Evolutionary conservation across 805 yeast species (phyloP), one percentile per base, ranked within the genome.

Genomic region (Nakazawaea pomicola): DNA sequence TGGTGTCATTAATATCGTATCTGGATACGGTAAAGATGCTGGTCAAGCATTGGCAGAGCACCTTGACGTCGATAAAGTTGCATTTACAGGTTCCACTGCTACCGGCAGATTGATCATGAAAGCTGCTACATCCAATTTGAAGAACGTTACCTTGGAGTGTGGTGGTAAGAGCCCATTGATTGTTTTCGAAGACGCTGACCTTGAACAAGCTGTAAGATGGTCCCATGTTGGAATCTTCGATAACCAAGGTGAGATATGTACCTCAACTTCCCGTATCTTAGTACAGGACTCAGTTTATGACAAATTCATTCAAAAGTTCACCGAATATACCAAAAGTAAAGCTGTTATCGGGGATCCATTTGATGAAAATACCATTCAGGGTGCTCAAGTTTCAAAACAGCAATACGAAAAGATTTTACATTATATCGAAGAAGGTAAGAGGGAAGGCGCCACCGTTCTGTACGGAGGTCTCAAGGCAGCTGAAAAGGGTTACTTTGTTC

Each of bases 191-290:
- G 76, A 72, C 48, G 72, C 74, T 14, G 66, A 70, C 49, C 46
- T 72, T 18, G 72, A 68, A 2, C 62, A 61, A 45, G 74, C 76
- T 30, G 64, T 67, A 24, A 57, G 64, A 44, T 67, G 71, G 65
- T 62, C 67, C 10, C 67, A 70, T 27, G 53, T 65, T 46, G 81
- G 80, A 53, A 74, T 76, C 47, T 76, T 76, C 64, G 69, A 64
- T 61, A 77, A 77, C 61, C 67, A 76, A 53, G 83, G 83, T 48
- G 81, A 77, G 60, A 78, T 77, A 47, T 77, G 83, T 59, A 73
- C 80, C 37, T 81, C 82, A 41, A 78, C 81, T 43, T 75, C 81
- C 17, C 68, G 82, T 61, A 62, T 76, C 36, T 75, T 74, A 50
- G 64, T 77, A 44, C 81, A 77, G 51, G 78, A 74, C 45, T 67